Conservation (phyloP, 805 yeast species). For the Diddensiella transvaalensis region DNA sequence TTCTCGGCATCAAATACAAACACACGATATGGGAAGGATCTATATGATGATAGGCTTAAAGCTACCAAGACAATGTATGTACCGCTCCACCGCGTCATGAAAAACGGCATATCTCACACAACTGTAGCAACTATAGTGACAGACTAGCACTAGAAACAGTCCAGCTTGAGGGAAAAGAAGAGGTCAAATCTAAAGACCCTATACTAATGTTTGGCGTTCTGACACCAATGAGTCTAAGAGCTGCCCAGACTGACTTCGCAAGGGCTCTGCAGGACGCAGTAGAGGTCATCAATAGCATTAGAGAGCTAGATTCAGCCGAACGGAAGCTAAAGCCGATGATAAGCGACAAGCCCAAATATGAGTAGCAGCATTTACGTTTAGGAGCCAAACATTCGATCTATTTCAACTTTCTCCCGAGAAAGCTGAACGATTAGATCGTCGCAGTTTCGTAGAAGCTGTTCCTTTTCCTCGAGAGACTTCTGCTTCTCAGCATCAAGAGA, state of each 20-base stretch:
- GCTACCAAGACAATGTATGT: slow-evolving; percentile 1
- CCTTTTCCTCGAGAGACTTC: slow-evolving; percentile 59
- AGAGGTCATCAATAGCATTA: slow-evolving; percentile 12
- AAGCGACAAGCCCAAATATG: neutral
- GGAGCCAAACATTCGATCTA: slow-evolving; percentile 24
- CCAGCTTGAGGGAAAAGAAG: neutral
- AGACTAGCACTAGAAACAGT: neutral
- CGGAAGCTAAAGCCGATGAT: neutral
- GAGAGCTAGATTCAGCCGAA: slow-evolving; percentile 11
- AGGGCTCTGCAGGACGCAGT: slow-evolving; percentile 29
- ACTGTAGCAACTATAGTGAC: neutral
- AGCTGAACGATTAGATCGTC: slow-evolving; percentile 62
- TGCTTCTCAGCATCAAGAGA: slow-evolving; percentile 57
- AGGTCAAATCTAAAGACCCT: slow-evolving; percentile 31
- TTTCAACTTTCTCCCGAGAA: slow-evolving; percentile 44
- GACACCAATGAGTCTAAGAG: slow-evolving; percentile 41
- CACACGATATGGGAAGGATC: slow-evolving; percentile 39
- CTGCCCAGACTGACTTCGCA: slow-evolving; percentile 39
- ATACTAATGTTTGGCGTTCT: slow-evolving; percentile 47
- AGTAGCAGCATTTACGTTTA: neutral
- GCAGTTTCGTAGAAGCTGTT: slow-evolving; percentile 55
- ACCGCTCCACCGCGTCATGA: too few relatives aligned
- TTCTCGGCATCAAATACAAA: slow-evolving; percentile 30
- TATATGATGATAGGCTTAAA: slow-evolving; percentile 38
- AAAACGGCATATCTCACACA: too few relatives aligned